Base-by-base conservation (phyloP, 805 yeast genomes). In the Metschnikowia lochheadii region DNA sequence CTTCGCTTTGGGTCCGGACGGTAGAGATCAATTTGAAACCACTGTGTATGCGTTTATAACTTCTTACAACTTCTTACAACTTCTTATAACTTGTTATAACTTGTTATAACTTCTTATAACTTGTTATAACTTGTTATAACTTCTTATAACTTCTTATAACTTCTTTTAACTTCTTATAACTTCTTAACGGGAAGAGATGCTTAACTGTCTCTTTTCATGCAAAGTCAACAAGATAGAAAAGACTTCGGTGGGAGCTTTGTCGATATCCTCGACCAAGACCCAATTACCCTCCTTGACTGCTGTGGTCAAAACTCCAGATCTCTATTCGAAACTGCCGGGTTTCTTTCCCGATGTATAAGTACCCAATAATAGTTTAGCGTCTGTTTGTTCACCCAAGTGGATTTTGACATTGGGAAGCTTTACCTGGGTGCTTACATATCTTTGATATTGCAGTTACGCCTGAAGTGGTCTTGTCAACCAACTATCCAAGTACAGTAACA, bases 261-360 rank as follows among this genome's bases (percentile, higher is more conserved):
- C 97, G 14, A 94, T 90, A 63, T 95, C 99, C 68, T 94, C 99
- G 51, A 94, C 84, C 33, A 95, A 73, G 10, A 94, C 92, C 97
- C 97, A 92, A 61, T 89, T 83, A 14, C 99, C 99, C 59, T 87
- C 90, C 60, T 77, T 80, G 11, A 94, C 97, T 0, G 99, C 99
- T 0, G 89, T 82, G 0, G 99, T 87, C 51, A 94, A 75, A 8
- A 94, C 92, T 66, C 99, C 99, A 33, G 89, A 80, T 64, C 91
- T 82, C 99, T 99, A 94, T 62, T 87, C 91, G 66, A 94, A 95
- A 4, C 96, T 85, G 14, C 99, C 99, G 0, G 99, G 97, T 52
- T 80, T 83, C 40, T 85, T 83, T 35, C 97, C 98, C 0, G 97
- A 88, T 0, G 96, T 81, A 63, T 94, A 95, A 0, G 97, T 89